Conservation (phyloP, 306 rosid genomes). For the Acacia melanoxylon region DNA sequence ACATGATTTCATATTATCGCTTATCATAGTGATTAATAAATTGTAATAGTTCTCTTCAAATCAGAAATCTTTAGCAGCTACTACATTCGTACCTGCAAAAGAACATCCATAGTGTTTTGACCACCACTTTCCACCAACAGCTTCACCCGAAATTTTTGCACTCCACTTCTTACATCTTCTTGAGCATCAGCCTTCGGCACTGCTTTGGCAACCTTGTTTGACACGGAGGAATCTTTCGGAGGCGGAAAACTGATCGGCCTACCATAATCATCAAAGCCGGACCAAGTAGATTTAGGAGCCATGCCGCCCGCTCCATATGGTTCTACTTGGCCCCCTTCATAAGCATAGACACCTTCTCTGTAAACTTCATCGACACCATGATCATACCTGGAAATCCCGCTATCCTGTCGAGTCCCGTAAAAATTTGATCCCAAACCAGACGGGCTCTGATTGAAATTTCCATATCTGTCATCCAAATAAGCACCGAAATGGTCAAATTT, state of each 20-base stretch:
- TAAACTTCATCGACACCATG: constrained; percentile 43
- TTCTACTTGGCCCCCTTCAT: constrained; percentile 61
- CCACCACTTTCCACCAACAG: constrained; percentile 78
- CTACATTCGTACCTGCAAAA: constrained; percentile 51
- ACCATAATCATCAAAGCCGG: constrained; percentile 74
- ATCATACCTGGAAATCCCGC: constrained; percentile 25
- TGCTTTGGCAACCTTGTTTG: constrained; percentile 63
- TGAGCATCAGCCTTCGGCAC: constrained; percentile 63
- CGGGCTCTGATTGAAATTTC: constrained; percentile 42
- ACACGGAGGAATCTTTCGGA: constrained; percentile 36
- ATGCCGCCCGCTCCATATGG: constrained; percentile 75
- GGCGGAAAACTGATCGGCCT: constrained; percentile 59
- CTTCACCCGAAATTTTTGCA: constrained; percentile 78
- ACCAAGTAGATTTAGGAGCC: constrained; percentile 61
- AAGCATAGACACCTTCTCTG: constrained; percentile 68
- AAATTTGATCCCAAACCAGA: constrained; percentile 52
- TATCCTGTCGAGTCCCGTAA: constrained; percentile 48
- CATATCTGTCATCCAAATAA: constrained; percentile 50
- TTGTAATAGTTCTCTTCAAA: background rate
- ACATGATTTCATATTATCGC: background rate
- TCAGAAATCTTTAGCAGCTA: background rate
- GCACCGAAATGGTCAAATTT: constrained; percentile 47
- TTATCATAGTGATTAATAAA: background rate
- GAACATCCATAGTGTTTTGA: constrained; percentile 72
- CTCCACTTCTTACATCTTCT: constrained; percentile 58